Conservation (phyloP, 129 eudicot genomes). For the Solidago caesia region DNA sequence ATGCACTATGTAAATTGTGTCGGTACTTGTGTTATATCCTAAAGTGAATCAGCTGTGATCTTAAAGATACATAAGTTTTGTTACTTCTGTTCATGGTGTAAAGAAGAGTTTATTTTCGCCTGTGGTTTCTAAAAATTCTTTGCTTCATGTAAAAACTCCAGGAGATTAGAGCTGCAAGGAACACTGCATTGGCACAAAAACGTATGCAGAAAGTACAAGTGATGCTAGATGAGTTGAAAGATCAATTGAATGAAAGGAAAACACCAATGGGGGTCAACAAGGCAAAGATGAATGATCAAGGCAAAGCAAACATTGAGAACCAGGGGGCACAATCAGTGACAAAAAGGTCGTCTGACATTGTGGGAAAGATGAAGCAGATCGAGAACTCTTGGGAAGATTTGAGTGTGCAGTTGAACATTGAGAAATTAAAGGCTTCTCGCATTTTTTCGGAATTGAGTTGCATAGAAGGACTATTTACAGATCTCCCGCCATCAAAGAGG, state of each 20-base stretch:
- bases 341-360: background rate
- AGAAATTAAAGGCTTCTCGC: background rate
- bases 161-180: background rate
- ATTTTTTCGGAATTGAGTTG: background rate
- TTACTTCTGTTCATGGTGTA: no score
- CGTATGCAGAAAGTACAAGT: background rate
- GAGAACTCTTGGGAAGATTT: background rate
- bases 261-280: background rate
- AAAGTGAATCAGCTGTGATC: background rate
- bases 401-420: background rate
- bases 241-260: background rate
- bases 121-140: background rate
- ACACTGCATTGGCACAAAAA: background rate
- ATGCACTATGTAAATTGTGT: background rate
- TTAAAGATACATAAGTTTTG: no score
- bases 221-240: background rate
- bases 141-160: background rate
- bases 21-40: background rate
- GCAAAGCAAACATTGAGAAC: background rate
- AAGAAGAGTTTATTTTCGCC: no score
- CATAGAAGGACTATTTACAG: background rate
- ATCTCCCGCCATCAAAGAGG: slow-evolving; percentile 4
- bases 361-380: background rate
- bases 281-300: background rate
- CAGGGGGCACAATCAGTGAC: background rate